Percentiles rank a stretch among this genome's conserved stretches.
Conservation (phyloP, 1,284 basidiomycete species). For the Jaminaea rosea region DNA sequence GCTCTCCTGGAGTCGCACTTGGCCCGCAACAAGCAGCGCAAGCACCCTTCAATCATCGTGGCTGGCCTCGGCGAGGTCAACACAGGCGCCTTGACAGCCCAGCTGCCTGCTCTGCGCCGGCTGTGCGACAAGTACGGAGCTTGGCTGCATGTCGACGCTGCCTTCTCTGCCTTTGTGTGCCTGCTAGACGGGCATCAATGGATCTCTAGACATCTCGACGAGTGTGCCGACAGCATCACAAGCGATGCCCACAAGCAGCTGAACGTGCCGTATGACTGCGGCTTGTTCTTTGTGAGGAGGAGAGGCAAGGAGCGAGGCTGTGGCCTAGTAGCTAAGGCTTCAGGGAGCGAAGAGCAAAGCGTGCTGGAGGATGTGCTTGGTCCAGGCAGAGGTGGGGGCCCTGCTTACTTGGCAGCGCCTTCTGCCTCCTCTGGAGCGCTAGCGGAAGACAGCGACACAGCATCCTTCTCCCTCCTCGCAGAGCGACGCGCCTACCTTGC, state of each 20-base stretch:
- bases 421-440: conserved; percentile 4
- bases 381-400: conserved; percentile 34
- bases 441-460: conserved; percentile 8
- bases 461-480: not conserved
- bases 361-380: conserved; percentile 49
- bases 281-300: conserved; percentile 51
- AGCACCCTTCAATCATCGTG: conserved; percentile 48
- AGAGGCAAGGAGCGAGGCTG: conserved; percentile 7
- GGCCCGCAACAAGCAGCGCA: conserved; percentile 23
- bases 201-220: conserved; percentile 48
- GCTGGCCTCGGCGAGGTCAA: conserved; percentile 53
- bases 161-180: conserved; percentile 52
- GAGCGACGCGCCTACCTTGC: not conserved
- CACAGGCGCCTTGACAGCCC: conserved; percentile 47
- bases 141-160: conserved; percentile 54
- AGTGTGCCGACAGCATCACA: conserved; percentile 51
- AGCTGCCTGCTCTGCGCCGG: conserved; percentile 40
- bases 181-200: conserved; percentile 48
- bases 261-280: conserved; percentile 53
- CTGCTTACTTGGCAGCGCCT: conserved; percentile 49
- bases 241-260: conserved; percentile 48
- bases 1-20: conserved; percentile 44
- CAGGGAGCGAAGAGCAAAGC: conserved; percentile 1
- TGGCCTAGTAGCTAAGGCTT: not conserved
- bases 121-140: conserved; percentile 49